These are phyloP conservation scores for Cyberlindnera veronae DNA, from an alignment of 805 yeast genomes.

Conservation along the genomic window DNA sequence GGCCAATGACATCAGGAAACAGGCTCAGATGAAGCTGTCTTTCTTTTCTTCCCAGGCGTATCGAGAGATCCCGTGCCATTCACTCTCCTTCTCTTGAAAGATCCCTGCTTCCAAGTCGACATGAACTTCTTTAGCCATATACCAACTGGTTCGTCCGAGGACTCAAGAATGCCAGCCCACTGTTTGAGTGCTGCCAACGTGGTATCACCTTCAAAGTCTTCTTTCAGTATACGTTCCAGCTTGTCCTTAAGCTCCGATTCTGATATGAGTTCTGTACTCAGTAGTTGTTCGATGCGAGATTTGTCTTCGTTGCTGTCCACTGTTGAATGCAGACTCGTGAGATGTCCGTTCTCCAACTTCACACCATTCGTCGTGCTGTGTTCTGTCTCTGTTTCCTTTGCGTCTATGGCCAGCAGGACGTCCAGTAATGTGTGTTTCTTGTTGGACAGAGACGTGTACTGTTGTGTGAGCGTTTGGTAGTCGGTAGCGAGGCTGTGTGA, in stretches of 20 bases:
- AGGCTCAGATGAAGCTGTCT: too few species aligned
- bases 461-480: constrained; percentile 10
- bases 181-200: constrained; percentile 6
- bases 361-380: background rate
- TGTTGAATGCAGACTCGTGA: background rate
- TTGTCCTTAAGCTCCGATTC: constrained; percentile 1
- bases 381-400: background rate
- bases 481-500: constrained; percentile 5
- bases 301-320: background rate
- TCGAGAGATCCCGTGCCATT: background rate
- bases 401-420: background rate
- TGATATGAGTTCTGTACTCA: background rate
- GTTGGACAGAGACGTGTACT: constrained; percentile 1
- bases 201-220: constrained; percentile 5
- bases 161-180: constrained; percentile 12
- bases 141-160: constrained; percentile 10
- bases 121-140: constrained; percentile 12
- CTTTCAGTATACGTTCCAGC: constrained; percentile 4
- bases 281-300: background rate
- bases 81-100: background rate
- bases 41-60: constrained; percentile 4
- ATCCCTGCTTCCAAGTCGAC: constrained; percentile 3
- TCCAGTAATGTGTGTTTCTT: constrained; percentile 10
- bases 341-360: background rate
- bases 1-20: too few species aligned